Evolutionary conservation across 2,329 filamentous ascomycete species (phyloP).

Genomic region (Dothistroma septosporum): DNA sequence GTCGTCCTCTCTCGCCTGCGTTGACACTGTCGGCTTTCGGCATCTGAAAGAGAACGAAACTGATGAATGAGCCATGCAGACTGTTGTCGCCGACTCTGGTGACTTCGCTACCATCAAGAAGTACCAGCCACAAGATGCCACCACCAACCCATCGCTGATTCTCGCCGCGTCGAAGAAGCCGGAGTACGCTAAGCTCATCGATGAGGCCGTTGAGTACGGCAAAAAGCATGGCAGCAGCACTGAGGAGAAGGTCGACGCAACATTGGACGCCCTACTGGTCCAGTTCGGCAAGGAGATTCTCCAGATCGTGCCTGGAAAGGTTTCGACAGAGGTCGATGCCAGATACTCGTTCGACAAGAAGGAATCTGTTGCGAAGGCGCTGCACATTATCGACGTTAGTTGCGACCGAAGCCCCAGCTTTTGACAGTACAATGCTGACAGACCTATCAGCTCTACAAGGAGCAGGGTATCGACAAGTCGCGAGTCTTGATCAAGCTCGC

Average conservation of each 20-base stretch:
- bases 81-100: conserved; percentile 96
- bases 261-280: conserved; percentile 90
- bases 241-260: conserved; percentile 80
- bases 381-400: conserved; percentile 89
- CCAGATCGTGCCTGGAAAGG: conserved; percentile 93
- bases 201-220: conserved; percentile 63
- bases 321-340: conserved; percentile 97
- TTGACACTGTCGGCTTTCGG: conserved; percentile 8
- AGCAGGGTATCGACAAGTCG: conserved; percentile 85
- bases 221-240: conserved; percentile 66
- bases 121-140: conserved; percentile 99
- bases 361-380: conserved; percentile 88
- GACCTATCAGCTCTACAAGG: conserved; percentile 76
- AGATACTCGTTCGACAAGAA: conserved; percentile 92
- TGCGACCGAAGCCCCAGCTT: background rate
- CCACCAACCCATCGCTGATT: conserved; percentile 98
- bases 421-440: conserved; percentile 24
- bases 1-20: conserved; percentile 39
- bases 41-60: conserved; percentile 19
- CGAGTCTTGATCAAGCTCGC: conserved; percentile 98
- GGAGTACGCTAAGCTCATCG: conserved; percentile 29
- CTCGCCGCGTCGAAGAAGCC: conserved; percentile 82
- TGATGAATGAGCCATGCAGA: conserved; percentile 49
- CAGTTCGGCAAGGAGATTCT: conserved; percentile 98
- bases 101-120: conserved; percentile 83